Evolutionary conservation across 1,139 yeast species (phyloP).

Genomic region (Diutina siamensis): DNA sequence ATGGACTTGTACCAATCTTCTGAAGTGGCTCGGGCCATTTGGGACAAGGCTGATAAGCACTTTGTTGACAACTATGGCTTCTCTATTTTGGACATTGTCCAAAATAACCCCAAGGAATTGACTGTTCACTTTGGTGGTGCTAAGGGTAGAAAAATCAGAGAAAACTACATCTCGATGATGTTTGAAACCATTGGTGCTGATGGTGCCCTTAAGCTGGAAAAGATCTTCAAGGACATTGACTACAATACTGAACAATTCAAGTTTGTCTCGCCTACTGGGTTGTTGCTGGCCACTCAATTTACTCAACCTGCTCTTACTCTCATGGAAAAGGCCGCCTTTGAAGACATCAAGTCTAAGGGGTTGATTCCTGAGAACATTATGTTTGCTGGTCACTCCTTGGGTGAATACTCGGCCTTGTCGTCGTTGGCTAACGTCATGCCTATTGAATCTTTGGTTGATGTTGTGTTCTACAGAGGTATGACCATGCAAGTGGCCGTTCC

Average conservation of each 20-base stretch:
- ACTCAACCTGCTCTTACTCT: constrained; percentile 98
- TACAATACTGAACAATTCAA: constrained; percentile 75
- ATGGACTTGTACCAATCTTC: constrained; percentile 93
- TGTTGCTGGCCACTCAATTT: constrained; percentile 94
- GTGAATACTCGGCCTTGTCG: constrained; percentile 96
- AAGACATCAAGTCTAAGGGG: constrained; percentile 93
- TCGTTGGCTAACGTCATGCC: constrained; percentile 99
- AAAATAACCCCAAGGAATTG: constrained; percentile 89
- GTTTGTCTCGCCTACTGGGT: constrained; percentile 88
- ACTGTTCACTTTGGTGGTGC: constrained; percentile 97
- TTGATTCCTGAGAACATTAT: constrained; percentile 86
- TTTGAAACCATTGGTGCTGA: constrained; percentile 86
- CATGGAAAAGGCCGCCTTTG: constrained; percentile 98
- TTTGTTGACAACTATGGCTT: constrained; percentile 91
- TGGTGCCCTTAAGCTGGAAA: constrained; percentile 80
- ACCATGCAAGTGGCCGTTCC: constrained; percentile 99
- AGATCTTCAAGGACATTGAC: constrained; percentile 86
- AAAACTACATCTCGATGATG: constrained; percentile 93
- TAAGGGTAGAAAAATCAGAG: constrained; percentile 89
- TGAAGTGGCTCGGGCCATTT: constrained; percentile 85
- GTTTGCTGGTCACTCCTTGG: constrained; percentile 98
- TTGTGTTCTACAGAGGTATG: constrained; percentile 99
- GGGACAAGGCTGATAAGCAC: constrained; percentile 97
- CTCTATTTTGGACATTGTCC: constrained; percentile 91
- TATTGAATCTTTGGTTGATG: constrained; percentile 93